Evolutionary conservation across 23 red algal genomes (phyloP), one percentile per base, ranked within the genome.

Genomic region (Gracilaria domingensis): DNA sequence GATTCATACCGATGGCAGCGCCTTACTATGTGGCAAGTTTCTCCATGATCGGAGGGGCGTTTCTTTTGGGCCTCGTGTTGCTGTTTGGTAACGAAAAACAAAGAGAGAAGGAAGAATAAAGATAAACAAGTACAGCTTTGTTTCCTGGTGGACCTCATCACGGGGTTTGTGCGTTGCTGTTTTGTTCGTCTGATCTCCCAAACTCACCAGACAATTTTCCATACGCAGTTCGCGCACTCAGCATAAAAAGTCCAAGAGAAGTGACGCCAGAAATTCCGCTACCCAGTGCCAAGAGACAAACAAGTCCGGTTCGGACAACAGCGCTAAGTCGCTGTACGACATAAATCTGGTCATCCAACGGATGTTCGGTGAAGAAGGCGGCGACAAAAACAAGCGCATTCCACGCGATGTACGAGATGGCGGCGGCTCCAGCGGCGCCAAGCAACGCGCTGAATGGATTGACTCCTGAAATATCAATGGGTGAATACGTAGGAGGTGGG

Each of bases 11-110:
- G 35, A 88, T 93, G 82, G 97, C 97, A 20, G 94, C 93, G 34
- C 97, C 97, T 12, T 99, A 99, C 47, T 99, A 99, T 70, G 82
- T 88, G 54, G 71, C 84, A 33, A 38, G 58, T n/a, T 95, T 96
- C 47, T 83, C 85, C 5, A 92, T 93, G 86, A 82, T 99, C 89
- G 60, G 65, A 0, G 85, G 86, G 8, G 83, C 95, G 12, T 87
- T 93, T 35, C 65, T 99, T 55, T 45, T 99, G 59, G 80, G 91
- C 25, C 56, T 88, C 28, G 89, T 88, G 34, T 40, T 96, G 32
- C 61, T 96, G 61, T 91, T 88, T 26, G 90, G 85, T 8, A 83
- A 84, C 5, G 73, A 82, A 4, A 47, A 55, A 58, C 21, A 65
- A 92, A 54, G 3, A 51, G 16, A 13, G 29, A 62, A 71, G 36